phyloP scores from a whole-genome alignment of 495 filamentous ascomycete species.

The Annulohypoxylon maeteangense region DNA sequence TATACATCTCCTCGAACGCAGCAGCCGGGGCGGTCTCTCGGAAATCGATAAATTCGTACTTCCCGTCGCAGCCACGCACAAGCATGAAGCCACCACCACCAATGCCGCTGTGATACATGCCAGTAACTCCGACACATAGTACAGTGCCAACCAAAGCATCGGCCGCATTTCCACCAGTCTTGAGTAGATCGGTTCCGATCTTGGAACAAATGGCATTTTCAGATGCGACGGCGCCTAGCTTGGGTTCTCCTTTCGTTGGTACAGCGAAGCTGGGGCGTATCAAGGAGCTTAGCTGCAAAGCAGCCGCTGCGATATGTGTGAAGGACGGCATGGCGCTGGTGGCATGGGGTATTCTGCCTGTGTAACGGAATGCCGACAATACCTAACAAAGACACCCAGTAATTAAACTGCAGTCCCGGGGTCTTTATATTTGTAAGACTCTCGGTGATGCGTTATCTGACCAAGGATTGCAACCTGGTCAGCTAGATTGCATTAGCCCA shows the following conservation, averaged over 20 bases:
- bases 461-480: not conserved
- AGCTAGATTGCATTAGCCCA: conserved; percentile 5
- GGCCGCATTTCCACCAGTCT: conserved; percentile 73
- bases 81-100: conserved; percentile 88
- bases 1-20: conserved; percentile 79
- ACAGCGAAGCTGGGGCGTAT: conserved; percentile 22
- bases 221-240: conserved; percentile 74
- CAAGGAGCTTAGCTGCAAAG: conserved; percentile 34
- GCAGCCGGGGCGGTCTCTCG: conserved; percentile 83
- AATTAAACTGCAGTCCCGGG: not conserved
- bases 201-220: conserved; percentile 75
- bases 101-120: conserved; percentile 83
- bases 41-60: conserved; percentile 80
- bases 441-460: not conserved
- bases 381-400: not conserved
- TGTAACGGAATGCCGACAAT: not conserved
- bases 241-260: conserved; percentile 26
- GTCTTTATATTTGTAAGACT: not conserved
- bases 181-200: conserved; percentile 73
- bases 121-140: conserved; percentile 70
- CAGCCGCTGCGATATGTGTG: conserved; percentile 32
- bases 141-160: conserved; percentile 72
- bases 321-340: conserved; percentile 42
- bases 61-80: conserved; percentile 65
- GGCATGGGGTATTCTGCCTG: not conserved